Evolutionary conservation across 495 filamentous ascomycete species (phyloP), one percentile per base, ranked within the genome.

Genomic region (Achaetomiella virescens): DNA sequence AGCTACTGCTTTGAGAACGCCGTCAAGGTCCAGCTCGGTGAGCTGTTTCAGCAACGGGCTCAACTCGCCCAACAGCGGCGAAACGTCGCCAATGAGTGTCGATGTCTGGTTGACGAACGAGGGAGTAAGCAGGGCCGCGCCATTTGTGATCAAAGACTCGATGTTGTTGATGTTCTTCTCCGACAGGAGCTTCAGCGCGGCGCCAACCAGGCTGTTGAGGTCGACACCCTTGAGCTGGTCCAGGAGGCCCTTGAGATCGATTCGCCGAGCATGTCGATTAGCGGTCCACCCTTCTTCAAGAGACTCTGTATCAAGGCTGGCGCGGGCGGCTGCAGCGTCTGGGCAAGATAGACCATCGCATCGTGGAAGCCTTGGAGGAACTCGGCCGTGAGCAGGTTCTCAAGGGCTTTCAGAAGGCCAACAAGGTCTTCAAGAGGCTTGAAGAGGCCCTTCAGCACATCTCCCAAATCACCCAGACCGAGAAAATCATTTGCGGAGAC

Each of bases 341-440:
- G 33, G 17, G 65, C 63, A 11, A 71, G 67, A 24, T 65, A 70
- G 31, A 66, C 56, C 60, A 70, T 65, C 21, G 67, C 60, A 53
- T 70, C 69, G 48, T 64, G 61, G 31, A 70, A 38, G 27, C 67
- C 60, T 38, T 65, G 49, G 20, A 71, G 47, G 48, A 71, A 71
- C 24, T 71, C 60, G 25, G 61, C 55, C 9, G 58, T 71, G 21
- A 71, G 47, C 2, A 71, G 51, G 38, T 60, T 25, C 17, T 63
- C 22, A 21, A 70, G 48, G 15, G 59, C 69, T 22, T 57, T 56
- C 20, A 66, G 55, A 45, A 62, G 50, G 29, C 44, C 61, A 18
- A 61, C 58, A 17, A 68, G 22, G 15, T 52, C 49, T 18, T 33
- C 37, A 2, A 52, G 24, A 3, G 37, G 22, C 8, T 65, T 63